Percentiles rank a stretch among this genome's conserved stretches.
phyloP scores from a whole-genome alignment of 139 green algal genomes.

The Chlorella sp. region DNA sequence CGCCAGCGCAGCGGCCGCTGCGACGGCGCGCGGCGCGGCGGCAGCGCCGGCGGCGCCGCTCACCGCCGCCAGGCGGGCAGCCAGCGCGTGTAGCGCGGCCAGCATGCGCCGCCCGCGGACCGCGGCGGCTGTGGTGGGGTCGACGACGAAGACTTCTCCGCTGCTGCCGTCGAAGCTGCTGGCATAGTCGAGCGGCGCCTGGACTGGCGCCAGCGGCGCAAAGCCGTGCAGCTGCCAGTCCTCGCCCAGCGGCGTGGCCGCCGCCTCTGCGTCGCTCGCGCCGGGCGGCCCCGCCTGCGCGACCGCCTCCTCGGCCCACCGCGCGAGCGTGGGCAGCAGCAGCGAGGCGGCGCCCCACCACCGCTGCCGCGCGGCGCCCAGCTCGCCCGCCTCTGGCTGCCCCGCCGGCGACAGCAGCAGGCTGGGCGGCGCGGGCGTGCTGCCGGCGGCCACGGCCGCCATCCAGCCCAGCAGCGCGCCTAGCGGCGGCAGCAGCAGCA shows the following conservation, averaged over 20 bases:
- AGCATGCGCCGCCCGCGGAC: conserved; percentile 1
- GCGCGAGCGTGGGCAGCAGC: background rate
- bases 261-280: background rate
- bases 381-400: background rate
- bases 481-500: background rate
- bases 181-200: background rate
- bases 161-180: background rate
- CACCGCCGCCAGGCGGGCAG: background rate
- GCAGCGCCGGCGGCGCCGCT: background rate
- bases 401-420: background rate
- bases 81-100: background rate
- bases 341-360: background rate
- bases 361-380: background rate
- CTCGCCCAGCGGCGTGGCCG: background rate
- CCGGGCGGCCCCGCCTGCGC: background rate
- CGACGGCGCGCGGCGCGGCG: background rate
- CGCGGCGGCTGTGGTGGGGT: background rate
- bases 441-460: no score
- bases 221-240: conserved; percentile 7
- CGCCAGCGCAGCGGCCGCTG: background rate
- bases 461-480: no score
- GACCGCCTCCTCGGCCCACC: background rate
- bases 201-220: background rate
- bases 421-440: no score
- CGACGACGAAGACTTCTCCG: background rate